Evolutionary conservation across 768 basidiomycete species (phyloP), one percentile per base, ranked within the genome.

Genomic region (Boletus bicolor): DNA sequence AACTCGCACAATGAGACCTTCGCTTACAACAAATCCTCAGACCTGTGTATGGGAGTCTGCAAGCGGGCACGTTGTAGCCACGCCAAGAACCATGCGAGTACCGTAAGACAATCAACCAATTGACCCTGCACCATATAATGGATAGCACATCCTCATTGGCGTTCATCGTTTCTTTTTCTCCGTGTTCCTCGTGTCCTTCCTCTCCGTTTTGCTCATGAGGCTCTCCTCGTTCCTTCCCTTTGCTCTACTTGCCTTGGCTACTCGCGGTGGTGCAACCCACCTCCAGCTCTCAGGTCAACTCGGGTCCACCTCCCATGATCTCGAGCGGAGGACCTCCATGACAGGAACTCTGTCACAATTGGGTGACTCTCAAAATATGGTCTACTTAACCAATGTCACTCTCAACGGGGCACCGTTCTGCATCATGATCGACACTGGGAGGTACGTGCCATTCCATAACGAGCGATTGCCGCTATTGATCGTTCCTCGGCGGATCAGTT

Each of bases 371-470:
- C 63, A 65, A 15, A 68, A 79, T 49, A 28, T 79, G 15, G 34
- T 63, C 47, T 80, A 79, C 53, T 44, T 49, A 10, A 69, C 72
- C 21, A 76, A 77, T 51, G 66, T 79, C 55, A 73, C 75, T 1
- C 58, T 81, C 24, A 74, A 76, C n/a, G 72, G 67, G 17, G 24
- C 46, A 10, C 51, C 28, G 14, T 72, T 73, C 55, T 61, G 64
- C n/a, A 65, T 78, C 47, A 56, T 72, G 50, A 69, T 80, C 36
- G 79, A 80, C 56, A 80, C 79, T 6, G 79, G 79, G 6, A 80
- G 78, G 79, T 77, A 54, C 34, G 69, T 21, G 9, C 28, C 48
- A 17, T 38, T 43, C 26, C 39, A n/a, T 42, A 37, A n/a, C 28
- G 1, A 21, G 3, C 12, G 5, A 21, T 24, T 4, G 28, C 28